phyloP scores from a whole-genome alignment of 257 asterid genomes.

The Solanum neorickii region DNA sequence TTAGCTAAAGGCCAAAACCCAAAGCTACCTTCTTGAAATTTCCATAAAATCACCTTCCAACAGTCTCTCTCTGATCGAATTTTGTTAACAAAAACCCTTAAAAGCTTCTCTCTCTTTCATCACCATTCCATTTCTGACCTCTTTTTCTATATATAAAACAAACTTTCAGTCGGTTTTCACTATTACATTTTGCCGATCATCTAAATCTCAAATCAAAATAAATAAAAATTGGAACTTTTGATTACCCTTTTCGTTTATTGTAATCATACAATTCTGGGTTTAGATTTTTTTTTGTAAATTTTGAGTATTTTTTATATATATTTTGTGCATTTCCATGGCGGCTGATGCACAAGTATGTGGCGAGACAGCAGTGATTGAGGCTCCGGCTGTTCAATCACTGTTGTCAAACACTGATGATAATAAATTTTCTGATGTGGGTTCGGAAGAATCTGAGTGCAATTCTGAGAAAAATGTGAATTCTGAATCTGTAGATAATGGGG shows the following conservation, averaged over 20 bases:
- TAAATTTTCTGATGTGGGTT: constrained; percentile 22
- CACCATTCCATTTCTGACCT: constrained; percentile 27
- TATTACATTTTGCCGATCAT: constrained; percentile 19
- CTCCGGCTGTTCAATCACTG: constrained; percentile 20
- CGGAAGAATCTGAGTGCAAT: constrained; percentile 5
- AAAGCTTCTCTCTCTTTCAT: background rate
- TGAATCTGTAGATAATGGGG: constrained; percentile 16
- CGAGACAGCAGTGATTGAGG: constrained; percentile 48
- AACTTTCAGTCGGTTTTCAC: background rate
- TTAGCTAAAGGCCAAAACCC: constrained; percentile 26
- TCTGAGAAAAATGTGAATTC: constrained; percentile 5
- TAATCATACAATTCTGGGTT: background rate
- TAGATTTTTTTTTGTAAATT: background rate
- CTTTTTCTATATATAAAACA: background rate
- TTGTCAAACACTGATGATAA: constrained; percentile 6
- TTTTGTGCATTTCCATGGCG: constrained; percentile 46
- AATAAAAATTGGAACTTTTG: background rate
- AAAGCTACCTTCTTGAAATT: constrained; percentile 23
- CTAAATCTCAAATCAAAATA: constrained; percentile 16
- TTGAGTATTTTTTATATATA: constrained; percentile 13
- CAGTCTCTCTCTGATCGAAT: constrained; percentile 27
- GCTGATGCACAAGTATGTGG: constrained; percentile 73
- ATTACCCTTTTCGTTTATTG: constrained; percentile 8
- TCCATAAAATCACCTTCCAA: constrained; percentile 30
- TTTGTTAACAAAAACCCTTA: constrained; percentile 10